Base-by-base conservation (phyloP, 768 basidiomycete species). In the Suillus hirtellus region DNA sequence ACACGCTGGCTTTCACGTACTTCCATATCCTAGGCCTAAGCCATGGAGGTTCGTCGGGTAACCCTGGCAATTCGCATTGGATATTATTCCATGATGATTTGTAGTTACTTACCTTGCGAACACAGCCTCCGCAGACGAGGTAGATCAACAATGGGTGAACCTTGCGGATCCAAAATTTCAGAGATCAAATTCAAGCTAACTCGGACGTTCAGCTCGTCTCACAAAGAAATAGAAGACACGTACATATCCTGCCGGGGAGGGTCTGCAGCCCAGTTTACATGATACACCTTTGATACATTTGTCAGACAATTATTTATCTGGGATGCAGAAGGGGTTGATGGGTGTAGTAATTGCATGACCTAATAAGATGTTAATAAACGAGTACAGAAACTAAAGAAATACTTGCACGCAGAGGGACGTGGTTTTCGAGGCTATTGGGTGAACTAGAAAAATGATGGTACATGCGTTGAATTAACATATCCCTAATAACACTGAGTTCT, bases 21-120 rank as follows among this genome's bases (percentile, higher is more conserved):
- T 85, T 90, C 91, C 91, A 93, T 68, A 90, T 80, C 49, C 89
- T 81, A 35, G 90, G 89, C 47, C 91, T 83, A 66, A 92, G 78
- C 89, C 90, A 92, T 5, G 81, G 76, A 49, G 91, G 91, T 68
- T 89, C 81, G 67, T 89, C 85, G 56, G 90, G 89, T 53, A 92
- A 82, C 63, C 90, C 90, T 92, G 64, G 37, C 19, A 17, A 12
- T 27, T 42, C 27, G 11, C 24, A 21, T 27, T 19, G 3, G 40
- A 58, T 42, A 42, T 42, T 17, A 14, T 3, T 27, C 11, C 17
- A 12, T 19, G 27, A 12, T 3, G 17, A 58, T 42, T 58, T 43
- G 5, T 27, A 31, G 17, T 2, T 43, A 27, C 80, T 49, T 77
- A 90, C 91, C 91, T 66, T 81, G 82, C 35, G 80, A 73, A 71